phyloP scores from a whole-genome alignment of 2,329 filamentous ascomycete species.

The Cordyceps javanica region DNA sequence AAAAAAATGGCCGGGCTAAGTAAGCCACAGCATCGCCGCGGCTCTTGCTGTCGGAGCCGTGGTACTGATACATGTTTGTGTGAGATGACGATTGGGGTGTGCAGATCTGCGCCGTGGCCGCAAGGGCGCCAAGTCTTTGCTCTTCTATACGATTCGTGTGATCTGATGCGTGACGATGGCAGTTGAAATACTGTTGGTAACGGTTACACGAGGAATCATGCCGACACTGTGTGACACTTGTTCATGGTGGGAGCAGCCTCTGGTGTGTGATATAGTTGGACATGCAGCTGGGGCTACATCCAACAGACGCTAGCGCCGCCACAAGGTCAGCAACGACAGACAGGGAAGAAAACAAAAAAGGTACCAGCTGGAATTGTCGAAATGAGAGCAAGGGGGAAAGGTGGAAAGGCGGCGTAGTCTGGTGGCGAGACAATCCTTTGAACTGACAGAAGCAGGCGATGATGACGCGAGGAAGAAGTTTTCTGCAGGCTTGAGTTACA shows the following conservation, averaged over 20 bases:
- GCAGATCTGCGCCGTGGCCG: neutral
- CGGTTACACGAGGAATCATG: neutral
- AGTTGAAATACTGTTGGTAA: neutral
- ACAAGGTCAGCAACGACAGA: neutral
- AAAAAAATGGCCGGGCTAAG: neutral
- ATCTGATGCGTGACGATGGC: neutral
- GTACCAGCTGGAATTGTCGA: neutral
- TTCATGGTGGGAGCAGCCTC: neutral
- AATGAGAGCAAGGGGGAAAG: neutral
- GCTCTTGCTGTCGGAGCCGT: too few species aligned
- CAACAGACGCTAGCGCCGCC: neutral
- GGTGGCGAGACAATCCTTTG: neutral
- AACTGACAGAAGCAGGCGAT: neutral
- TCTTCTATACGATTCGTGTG: neutral
- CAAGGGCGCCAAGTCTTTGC: neutral
- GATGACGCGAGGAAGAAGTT: neutral
- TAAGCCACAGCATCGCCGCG: too few species aligned
- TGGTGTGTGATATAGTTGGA: neutral
- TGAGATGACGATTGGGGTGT: neutral
- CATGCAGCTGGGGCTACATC: neutral
- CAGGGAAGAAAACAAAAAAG: neutral
- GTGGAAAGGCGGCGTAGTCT: neutral
- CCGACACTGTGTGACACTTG: neutral
- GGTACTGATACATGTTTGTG: too few species aligned
- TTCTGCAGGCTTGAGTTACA: neutral